Evolutionary conservation across 2,329 filamentous ascomycete species (phyloP), one percentile per base, ranked within the genome.

Genomic region (Colletotrichum chrysophilum): DNA sequence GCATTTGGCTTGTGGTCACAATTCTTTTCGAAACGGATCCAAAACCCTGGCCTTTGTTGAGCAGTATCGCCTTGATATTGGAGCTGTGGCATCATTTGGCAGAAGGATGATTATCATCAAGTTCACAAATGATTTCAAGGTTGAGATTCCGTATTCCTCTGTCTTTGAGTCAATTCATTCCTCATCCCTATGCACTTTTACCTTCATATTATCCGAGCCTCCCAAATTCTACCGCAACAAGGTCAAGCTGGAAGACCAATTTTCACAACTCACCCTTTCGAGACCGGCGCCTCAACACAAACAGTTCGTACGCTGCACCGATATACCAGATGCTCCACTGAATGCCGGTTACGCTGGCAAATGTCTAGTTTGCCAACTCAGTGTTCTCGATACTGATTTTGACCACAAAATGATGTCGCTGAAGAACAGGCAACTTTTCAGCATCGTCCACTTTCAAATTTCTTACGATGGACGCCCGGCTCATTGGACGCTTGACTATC

Each of bases 141-240:
- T 77, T 21, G 67, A 90, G 65, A 87, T 92, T 16, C 84, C 87
- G 0, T 88, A 89, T 48, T 84, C 85, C 24, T 88, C 84, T 3
- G 87, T 91, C 36, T 77, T 88, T 32, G 87, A 90, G 66, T 79
- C 88, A 10, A 81, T 90, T 3, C 80, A 82, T 78, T 85, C 78
- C 81, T 80, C 81, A 36, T 38, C 79, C 24, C 66, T 84, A 76
- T 70, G 83, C 76, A 83, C 85, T 1, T 79, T 92, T 18, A 89
- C 87, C 0, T 78, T 93, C 4, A 89, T 90, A 0, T 86, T 93
- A 10, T 84, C 80, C 24, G 86, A 89, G 34, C 85, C 90, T 2
- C 91, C 91, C 0, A 85, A 85, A 2, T 88, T 91, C 67, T 91
- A 90, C 68, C 78, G 16, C 30, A 8, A 16, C 34, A 55, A 38